These are phyloP conservation scores for Verbascum thapsus DNA, from an alignment of 257 asterid species.

Conservation along the genomic window DNA sequence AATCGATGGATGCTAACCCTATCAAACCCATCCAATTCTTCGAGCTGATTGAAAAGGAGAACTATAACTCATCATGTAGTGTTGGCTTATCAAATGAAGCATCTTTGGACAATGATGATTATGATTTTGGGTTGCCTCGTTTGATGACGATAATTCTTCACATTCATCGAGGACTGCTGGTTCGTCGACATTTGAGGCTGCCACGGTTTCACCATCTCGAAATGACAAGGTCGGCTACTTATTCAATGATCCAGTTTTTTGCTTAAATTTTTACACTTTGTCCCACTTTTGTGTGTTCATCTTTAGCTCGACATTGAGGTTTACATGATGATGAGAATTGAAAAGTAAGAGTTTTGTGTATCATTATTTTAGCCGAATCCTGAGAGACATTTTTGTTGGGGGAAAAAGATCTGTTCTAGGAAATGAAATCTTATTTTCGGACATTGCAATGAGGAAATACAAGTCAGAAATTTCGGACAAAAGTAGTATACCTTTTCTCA, in stretches of 20 bases:
- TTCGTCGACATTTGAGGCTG: conserved; percentile 51
- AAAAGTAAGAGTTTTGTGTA: no score
- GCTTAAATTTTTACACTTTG: not conserved
- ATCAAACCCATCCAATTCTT: conserved; percentile 35
- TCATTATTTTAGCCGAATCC: no score
- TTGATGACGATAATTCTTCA: conserved; percentile 70
- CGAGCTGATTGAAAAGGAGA: conserved; percentile 62
- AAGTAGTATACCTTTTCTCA: no score
- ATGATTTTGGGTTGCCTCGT: conserved; percentile 44
- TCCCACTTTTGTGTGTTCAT: no score
- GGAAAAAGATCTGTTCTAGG: no score
- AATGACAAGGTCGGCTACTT: conserved; percentile 56
- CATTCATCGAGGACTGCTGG: conserved; percentile 72
- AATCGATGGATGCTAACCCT: conserved; percentile 49
- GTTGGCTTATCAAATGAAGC: conserved; percentile 51
- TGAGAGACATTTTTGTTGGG: no score
- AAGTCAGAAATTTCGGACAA: no score
- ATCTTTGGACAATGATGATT: conserved; percentile 54
- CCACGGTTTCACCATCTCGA: conserved; percentile 63
- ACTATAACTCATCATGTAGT: conserved; percentile 65
- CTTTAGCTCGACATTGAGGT: no score
- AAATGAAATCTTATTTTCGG: no score
- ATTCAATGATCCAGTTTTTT: conserved; percentile 9
- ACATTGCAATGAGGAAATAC: no score
- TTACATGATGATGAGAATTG: no score